phyloP scores from a whole-genome alignment of 1,139 yeast genomes.

The Sugiyamaella japonica region DNA sequence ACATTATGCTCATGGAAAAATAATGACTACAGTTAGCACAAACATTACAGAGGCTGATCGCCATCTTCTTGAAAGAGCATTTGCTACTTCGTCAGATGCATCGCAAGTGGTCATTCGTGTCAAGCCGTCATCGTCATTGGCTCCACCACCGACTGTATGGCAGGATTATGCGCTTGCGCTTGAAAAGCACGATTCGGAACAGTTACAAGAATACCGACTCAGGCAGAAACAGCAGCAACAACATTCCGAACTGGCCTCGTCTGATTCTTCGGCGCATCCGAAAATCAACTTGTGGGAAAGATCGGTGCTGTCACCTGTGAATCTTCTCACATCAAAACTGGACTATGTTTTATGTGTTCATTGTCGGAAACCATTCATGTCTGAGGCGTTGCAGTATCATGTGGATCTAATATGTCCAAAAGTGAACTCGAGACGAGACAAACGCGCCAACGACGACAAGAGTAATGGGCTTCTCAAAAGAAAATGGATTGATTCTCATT shows the following conservation, averaged over 20 bases:
- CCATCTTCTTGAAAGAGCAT: slow-evolving; percentile 16
- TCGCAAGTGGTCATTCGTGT: slow-evolving; percentile 18
- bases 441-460: neutral
- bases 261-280: slow-evolving; percentile 23
- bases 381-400: slow-evolving; percentile 31
- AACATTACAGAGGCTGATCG: slow-evolving; percentile 9
- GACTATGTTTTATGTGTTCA: slow-evolving; percentile 37
- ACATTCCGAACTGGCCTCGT: neutral
- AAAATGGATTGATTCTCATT: slow-evolving; percentile 11
- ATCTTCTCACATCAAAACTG: slow-evolving; percentile 35
- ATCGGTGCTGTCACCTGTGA: slow-evolving; percentile 31
- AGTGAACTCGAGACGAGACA: neutral
- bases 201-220: neutral
- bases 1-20: neutral
- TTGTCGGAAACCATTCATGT: slow-evolving; percentile 38
- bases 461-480: slow-evolving; percentile 7
- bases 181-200: slow-evolving; percentile 13
- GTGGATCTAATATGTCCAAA: slow-evolving; percentile 27
- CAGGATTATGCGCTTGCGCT: slow-evolving; percentile 18
- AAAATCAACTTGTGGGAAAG: slow-evolving; percentile 33
- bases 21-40: slow-evolving; percentile 2
- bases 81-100: slow-evolving; percentile 17
- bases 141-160: slow-evolving; percentile 14
- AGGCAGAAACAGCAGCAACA: neutral
- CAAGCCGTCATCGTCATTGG: slow-evolving; percentile 6